Percentiles rank a stretch among this genome's conserved stretches.
Conservation (phyloP, 805 yeast species). For the Saturnispora sekii region DNA sequence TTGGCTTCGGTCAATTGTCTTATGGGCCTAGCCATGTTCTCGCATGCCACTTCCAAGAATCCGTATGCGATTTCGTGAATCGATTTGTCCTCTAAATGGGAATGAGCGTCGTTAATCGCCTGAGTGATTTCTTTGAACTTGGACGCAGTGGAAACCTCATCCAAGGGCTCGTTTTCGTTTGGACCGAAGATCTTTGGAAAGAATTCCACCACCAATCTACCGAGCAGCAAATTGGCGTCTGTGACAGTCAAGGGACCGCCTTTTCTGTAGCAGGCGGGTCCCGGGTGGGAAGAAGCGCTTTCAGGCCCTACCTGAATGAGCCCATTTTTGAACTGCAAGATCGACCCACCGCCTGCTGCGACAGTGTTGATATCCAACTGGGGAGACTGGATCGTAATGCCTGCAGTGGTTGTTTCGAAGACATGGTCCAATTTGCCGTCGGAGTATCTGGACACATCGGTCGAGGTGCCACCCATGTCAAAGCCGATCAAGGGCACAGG, state of each 20-base stretch:
- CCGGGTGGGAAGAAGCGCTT: slow-evolving; percentile 82
- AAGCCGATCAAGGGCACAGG: slow-evolving; percentile 64
- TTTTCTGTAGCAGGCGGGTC: slow-evolving; percentile 80
- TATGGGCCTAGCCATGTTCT: slow-evolving; percentile 85
- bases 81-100: slow-evolving; percentile 33
- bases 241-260: slow-evolving; percentile 80
- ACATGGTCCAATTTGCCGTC: slow-evolving; percentile 64
- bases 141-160: slow-evolving; percentile 37
- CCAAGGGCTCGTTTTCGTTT: slow-evolving; percentile 61
- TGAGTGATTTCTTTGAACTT: slow-evolving; percentile 48
- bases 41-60: slow-evolving; percentile 74
- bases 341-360: slow-evolving; percentile 81
- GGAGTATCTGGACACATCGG: slow-evolving; percentile 71
- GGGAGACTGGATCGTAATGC: slow-evolving; percentile 75
- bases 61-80: slow-evolving; percentile 71
- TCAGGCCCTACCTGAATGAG: slow-evolving; percentile 79
- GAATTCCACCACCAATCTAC: slow-evolving; percentile 60
- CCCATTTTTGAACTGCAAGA: slow-evolving; percentile 58
- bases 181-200: slow-evolving; percentile 84
- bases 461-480: slow-evolving; percentile 89
- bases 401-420: slow-evolving; percentile 77
- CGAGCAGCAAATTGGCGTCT: slow-evolving; percentile 70
- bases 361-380: slow-evolving; percentile 75
- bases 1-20: slow-evolving; percentile 77
- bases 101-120: slow-evolving; percentile 43